Percentiles rank a stretch among this genome's conserved stretches.
These are phyloP conservation scores for Cladorrhinum sp. DNA, from an alignment of 2,329 filamentous ascomycete genomes.

Conservation along the genomic window DNA sequence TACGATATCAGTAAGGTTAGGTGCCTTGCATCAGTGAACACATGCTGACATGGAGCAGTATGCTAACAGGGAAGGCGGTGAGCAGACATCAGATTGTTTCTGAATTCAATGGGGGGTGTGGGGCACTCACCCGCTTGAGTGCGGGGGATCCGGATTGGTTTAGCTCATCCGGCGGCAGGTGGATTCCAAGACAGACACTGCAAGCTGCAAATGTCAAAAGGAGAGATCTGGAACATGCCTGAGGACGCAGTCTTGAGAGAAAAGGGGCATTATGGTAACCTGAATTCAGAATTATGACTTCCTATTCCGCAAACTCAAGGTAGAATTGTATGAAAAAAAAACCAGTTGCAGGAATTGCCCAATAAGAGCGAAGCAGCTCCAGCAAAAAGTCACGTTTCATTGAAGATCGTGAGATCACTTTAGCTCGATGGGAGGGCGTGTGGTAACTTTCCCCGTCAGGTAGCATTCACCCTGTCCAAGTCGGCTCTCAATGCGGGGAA, in stretches of 20 bases:
- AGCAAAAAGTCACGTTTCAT: neutral
- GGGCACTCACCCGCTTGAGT: constrained; percentile 11
- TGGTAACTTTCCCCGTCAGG: neutral
- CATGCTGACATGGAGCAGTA: neutral
- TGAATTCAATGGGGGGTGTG: neutral
- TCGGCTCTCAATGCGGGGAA: constrained; percentile 2
- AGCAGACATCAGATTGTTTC: neutral
- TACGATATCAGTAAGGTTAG: neutral
- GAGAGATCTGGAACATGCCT: neutral
- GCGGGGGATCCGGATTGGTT: constrained; percentile 1
- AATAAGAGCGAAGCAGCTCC: neutral
- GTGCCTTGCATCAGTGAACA: neutral
- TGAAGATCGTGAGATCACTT: neutral
- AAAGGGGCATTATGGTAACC: neutral
- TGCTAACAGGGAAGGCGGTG: constrained; percentile 15
- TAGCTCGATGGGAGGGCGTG: neutral
- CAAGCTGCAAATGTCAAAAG: neutral
- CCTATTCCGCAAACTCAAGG: neutral
- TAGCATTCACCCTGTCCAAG: neutral
- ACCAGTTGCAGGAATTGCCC: neutral
- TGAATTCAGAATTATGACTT: neutral
- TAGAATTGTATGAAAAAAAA: neutral
- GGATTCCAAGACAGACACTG: too few species aligned
- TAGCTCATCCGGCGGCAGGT: neutral
- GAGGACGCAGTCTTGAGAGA: neutral